Percentiles rank a stretch among this genome's conserved stretches.
Conservation (phyloP, 208 protist species). For the Naegleria fowleri region DNA sequence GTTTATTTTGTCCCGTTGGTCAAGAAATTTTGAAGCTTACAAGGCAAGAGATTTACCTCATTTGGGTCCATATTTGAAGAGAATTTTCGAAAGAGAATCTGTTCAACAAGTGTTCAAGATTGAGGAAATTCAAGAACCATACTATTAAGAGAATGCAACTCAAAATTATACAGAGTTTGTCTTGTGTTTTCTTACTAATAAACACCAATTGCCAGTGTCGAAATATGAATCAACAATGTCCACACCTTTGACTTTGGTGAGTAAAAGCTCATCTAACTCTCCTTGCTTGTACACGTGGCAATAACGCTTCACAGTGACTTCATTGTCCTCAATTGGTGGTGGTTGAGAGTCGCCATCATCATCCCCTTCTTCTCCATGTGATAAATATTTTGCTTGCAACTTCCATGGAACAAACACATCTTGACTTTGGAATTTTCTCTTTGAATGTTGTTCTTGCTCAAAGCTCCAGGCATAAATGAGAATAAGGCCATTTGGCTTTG, state of each 20-base stretch:
- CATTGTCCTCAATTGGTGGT: background rate
- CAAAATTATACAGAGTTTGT: no score
- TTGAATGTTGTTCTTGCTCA: background rate
- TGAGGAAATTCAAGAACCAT: no score
- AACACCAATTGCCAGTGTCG: background rate
- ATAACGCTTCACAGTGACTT: background rate
- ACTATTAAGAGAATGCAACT: no score
- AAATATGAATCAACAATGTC: background rate
- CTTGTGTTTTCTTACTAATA: background rate
- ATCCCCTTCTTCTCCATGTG: background rate
- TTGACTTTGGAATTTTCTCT: background rate
- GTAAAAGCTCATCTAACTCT: background rate
- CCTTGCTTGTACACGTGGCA: conserved; percentile 6
- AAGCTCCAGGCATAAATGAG: background rate
- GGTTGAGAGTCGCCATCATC: background rate
- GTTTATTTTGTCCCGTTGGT: no score
- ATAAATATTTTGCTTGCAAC: background rate
- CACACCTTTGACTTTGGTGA: background rate
- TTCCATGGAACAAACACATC: background rate
- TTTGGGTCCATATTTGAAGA: no score
- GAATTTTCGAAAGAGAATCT: no score
- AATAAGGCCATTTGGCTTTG: background rate
- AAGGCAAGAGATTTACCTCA: no score
- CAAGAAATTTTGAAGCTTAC: no score
- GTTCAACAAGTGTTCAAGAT: no score